Base-by-base conservation (phyloP, 2,329 filamentous ascomycete species). In the Botrytis cinerea region DNA sequence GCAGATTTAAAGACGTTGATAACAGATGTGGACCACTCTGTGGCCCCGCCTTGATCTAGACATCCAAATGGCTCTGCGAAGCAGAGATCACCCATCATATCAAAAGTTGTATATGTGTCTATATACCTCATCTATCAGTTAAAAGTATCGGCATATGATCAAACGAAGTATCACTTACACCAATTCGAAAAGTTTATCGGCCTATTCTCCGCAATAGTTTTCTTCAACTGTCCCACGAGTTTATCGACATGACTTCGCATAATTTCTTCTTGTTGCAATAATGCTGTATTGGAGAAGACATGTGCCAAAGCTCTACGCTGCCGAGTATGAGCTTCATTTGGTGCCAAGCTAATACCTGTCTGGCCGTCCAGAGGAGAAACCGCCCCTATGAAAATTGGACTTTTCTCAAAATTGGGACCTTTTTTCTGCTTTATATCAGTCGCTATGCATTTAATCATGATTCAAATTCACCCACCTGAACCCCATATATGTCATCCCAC, bases 11-110 rank as follows among this genome's bases (percentile, higher is more conserved):
- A 73, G 20, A 73, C 71, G 46, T 73, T 69, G 38, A 73, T 73
- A 28, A 73, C 63, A 35, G 63, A 69, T 32, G 54, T 73, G 28
- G 71, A 73, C 63, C 71, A 73, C 22, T 73, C 71, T 40, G 71
- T 73, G 2, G 63, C 32, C 32, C 48, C 67, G 76, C 79, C 80
- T 62, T 75, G 75, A 51, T 80, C 74, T 22, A 83, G 73, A 71
- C 78, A 80, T 16, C 78, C 77, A 75, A 83, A 84, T 1, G 82
- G 80, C 70, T 84, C 81, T 4, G 83, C 84, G 74, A 85, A 85
- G 0, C 83, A 81, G 48, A 85, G 79, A 73, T 85, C 83, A 28
- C 83, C 83, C 54, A 83, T 80, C 40, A 83, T 78, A 74, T 83
- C 82, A 75, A 83, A 83, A 8, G 82, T 79, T 7, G 78, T 71